Evolutionary conservation across 352 stramenopile species (phyloP), one percentile per base, ranked within the genome.

Genomic region (Phytophthora fragariaefolia): DNA sequence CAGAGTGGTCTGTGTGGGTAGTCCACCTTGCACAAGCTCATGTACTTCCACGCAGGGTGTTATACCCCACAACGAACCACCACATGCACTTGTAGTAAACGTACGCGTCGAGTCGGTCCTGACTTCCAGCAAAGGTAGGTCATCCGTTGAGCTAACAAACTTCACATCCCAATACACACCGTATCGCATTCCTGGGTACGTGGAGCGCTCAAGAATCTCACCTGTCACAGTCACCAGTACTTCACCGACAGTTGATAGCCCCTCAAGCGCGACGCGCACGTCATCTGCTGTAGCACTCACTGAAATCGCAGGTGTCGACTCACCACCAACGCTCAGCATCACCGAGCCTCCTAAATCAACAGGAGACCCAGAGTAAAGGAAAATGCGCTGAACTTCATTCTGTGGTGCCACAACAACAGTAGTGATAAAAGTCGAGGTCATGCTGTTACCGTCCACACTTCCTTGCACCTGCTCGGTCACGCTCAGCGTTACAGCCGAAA

Each of bases 371-470:
- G 68, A 79, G 28, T 82, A 92, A 38, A 92, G 73, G 40, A 88
- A 85, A 2, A 97, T 58, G n/a, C 90, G 82, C 34, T 95, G 85
- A 1, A 95, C 71, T 58, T 94, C 87, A 13, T 67, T 54, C 12
- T 62, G 17, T 0, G 81, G 67, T 9, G 23, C 56, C 0, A 91
- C 71, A 0, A 48, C 28, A 0, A 89, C 38, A 5, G 62, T 77
- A 6, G 73, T 54, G 18, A 74, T 66, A 12, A 43, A 53, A 12
- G 40, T 56, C 20, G 28, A 46, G 0, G 48, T 55, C 69, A 76
- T 63, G 24, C 53, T 73, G 22, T 17, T 63, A 15, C 69, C 65
- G 23, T 77, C 69, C 1, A 77, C 52, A 26, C 55, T 74, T 1
- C 85, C 85, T 27, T 85, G 71, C 5, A 89, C 71, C 2, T 48